Conservation (phyloP, 495 filamentous ascomycete genomes). For the Tirmania nivea region DNA sequence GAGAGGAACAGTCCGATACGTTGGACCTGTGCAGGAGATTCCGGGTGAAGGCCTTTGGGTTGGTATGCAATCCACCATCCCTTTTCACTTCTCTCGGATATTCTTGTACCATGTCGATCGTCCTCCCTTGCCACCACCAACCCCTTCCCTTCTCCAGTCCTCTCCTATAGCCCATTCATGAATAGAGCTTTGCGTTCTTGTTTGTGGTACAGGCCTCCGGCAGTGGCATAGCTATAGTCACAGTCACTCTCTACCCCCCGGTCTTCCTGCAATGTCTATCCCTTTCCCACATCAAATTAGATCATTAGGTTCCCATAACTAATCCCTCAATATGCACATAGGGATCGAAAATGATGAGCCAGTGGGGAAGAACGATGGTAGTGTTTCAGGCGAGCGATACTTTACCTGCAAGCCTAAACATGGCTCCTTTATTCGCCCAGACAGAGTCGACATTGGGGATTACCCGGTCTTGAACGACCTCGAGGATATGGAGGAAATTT, state of each 20-base stretch:
- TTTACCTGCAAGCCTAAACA: slow-evolving; percentile 49
- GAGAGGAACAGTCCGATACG: slow-evolving; percentile 61
- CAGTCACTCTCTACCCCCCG: too few relatives aligned
- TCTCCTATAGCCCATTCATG: not conserved
- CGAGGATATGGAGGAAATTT: slow-evolving; percentile 80
- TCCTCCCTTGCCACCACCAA: not conserved
- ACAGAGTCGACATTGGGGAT: slow-evolving; percentile 74
- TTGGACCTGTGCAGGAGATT: slow-evolving; percentile 66
- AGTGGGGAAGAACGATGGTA: slow-evolving; percentile 76
- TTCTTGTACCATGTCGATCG: not conserved
- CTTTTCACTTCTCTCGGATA: not conserved
- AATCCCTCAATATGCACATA: not conserved
- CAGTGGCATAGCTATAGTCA: too few relatives aligned
- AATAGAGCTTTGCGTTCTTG: too few relatives aligned
- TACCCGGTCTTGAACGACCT: slow-evolving; percentile 52
- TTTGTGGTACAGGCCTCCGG: too few relatives aligned
- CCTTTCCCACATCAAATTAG: too few relatives aligned
- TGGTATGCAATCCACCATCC: slow-evolving; percentile 29
- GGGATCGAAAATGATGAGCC: slow-evolving; percentile 51
- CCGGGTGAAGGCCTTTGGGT: slow-evolving; percentile 63
- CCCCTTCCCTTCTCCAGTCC: not conserved
- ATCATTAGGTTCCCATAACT: too few relatives aligned
- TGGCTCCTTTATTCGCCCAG: slow-evolving; percentile 75
- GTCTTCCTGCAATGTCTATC: too few relatives aligned
- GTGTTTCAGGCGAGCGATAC: slow-evolving; percentile 52